Evolutionary conservation across 306 rosid species (phyloP).

Genomic region (Citrullus amarus): DNA sequence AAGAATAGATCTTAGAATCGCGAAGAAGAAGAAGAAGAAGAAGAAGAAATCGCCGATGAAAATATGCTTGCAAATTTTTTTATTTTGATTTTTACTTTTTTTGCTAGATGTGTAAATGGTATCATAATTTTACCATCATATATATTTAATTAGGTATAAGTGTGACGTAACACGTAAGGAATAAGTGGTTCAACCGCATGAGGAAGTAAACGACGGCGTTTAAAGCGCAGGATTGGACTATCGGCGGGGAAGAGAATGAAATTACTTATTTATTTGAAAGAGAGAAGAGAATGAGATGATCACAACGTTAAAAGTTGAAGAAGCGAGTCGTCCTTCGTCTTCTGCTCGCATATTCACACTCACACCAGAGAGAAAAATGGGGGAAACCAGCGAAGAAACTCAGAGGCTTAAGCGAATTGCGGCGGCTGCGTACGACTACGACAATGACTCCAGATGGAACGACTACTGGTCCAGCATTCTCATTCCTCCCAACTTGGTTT

Average conservation of each 20-base stretch:
- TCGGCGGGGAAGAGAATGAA: no score
- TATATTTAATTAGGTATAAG: no score
- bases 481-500: constrained; percentile 67
- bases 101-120: no score
- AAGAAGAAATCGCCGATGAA: no score
- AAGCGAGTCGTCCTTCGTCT: background rate
- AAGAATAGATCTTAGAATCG: no score
- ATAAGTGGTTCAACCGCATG: no score
- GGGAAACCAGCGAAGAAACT: constrained; percentile 55
- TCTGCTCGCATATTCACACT: background rate
- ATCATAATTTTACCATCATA: no score
- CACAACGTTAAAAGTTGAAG: background rate
- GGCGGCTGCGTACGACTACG: constrained; percentile 81
- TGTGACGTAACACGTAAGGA: no score
- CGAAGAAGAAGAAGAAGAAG: no score
- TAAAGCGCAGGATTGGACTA: background rate
- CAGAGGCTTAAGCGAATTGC: constrained; percentile 65
- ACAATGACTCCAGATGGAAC: constrained; percentile 72
- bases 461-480: constrained; percentile 83
- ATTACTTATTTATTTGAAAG: no score
- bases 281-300: background rate
- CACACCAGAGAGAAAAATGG: constrained; percentile 23
- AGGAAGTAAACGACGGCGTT: background rate
- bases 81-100: no score
- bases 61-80: no score